Conservation (phyloP, 768 basidiomycete species). For the Hypholoma sublateritium region DNA sequence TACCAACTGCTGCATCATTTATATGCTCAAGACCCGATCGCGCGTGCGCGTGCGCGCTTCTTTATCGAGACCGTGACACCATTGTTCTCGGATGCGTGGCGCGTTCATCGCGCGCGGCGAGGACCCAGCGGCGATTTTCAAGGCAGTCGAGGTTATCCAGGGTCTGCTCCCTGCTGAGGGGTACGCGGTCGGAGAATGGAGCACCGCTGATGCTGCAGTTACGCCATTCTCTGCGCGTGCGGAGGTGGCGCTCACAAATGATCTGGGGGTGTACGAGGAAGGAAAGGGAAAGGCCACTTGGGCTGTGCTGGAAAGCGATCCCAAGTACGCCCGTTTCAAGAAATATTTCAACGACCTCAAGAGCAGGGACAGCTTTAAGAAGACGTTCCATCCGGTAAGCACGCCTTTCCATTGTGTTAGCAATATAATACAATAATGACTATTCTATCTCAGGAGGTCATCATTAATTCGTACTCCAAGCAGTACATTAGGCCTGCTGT, state of each 20-base stretch:
- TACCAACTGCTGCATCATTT: too few species aligned
- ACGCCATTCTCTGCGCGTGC: conserved; percentile 59
- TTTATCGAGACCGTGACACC: too few species aligned
- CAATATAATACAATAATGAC: too few species aligned
- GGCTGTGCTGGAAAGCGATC: conserved; percentile 37
- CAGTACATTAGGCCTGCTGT: too few species aligned
- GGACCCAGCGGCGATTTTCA: conserved; percentile 38
- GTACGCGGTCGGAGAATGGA: conserved; percentile 49
- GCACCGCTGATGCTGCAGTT: conserved; percentile 63
- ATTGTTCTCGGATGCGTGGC: too few species aligned
- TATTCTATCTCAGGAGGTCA: too few species aligned
- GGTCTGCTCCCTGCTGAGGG: conserved; percentile 46
- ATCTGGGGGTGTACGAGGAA: conserved; percentile 48
- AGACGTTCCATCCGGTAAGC: conserved; percentile 43
- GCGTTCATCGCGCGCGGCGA: conserved; percentile 36
- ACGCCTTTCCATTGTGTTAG: too few species aligned
- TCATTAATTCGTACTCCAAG: too few species aligned
- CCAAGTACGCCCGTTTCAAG: conserved; percentile 48
- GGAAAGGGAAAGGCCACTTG: conserved; percentile 48
- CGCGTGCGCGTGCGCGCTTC: too few species aligned
- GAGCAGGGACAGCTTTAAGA: conserved; percentile 51
- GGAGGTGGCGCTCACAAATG: conserved; percentile 42
- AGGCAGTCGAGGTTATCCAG: conserved; percentile 48
- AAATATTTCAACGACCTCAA: conserved; percentile 49
- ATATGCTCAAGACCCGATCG: too few species aligned